Conservation (phyloP, 306 rosid species). For the Castanea crenata region DNA sequence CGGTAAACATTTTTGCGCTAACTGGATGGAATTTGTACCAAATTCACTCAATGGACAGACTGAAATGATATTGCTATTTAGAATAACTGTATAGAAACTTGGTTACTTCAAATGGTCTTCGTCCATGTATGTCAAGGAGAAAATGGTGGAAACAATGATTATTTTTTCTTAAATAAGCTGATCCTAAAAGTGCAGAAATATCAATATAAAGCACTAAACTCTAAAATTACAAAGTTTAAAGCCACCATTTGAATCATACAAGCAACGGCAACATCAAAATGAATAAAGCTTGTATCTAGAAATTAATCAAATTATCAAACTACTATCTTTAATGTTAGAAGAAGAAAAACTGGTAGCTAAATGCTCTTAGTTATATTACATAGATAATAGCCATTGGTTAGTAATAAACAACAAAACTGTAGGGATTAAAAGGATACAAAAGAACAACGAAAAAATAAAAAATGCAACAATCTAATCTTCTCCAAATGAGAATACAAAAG, state of each 20-base stretch:
- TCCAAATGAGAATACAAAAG: conserved; percentile 4
- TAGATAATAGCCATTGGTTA: background rate
- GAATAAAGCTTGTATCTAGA: background rate
- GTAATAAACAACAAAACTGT: background rate
- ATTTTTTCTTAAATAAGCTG: background rate
- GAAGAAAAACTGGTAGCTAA: background rate
- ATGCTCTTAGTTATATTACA: background rate
- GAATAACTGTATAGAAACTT: background rate
- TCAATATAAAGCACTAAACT: background rate
- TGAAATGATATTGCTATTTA: no score
- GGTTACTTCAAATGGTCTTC: background rate
- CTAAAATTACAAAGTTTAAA: background rate
- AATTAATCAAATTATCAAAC: background rate
- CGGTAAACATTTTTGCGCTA: no score
- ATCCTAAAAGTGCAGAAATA: background rate
- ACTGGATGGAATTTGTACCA: no score
- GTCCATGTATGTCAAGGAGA: background rate
- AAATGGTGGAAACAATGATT: background rate
- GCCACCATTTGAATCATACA: background rate
- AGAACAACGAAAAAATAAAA: background rate
- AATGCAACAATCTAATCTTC: background rate
- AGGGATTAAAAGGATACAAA: background rate
- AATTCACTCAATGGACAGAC: no score
- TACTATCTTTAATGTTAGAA: background rate
- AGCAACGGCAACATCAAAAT: background rate